phyloP scores from a whole-genome alignment of 176 grass and related monocot species.

The Cocos nucifera region DNA sequence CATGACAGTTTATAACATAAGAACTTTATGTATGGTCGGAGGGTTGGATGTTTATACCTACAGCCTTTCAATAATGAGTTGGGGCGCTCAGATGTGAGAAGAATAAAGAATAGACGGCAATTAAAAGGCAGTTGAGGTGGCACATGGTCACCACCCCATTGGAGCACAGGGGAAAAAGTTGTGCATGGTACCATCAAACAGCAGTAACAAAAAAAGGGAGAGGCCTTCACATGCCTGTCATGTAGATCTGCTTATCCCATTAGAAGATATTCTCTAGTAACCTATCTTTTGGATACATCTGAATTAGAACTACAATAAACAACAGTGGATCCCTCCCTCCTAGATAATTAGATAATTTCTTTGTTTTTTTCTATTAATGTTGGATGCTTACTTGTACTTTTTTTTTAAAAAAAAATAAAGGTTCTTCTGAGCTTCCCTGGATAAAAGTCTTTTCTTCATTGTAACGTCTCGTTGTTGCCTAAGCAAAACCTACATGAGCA shows the following conservation, averaged over 20 bases:
- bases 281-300: too few relatives aligned
- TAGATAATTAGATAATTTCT: too few relatives aligned
- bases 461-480: too few relatives aligned
- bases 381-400: too few relatives aligned
- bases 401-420: too few relatives aligned
- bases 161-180: neutral
- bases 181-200: neutral
- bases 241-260: constrained; percentile 21
- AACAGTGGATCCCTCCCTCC: too few relatives aligned
- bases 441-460: too few relatives aligned
- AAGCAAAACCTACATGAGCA: too few relatives aligned
- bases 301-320: too few relatives aligned
- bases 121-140: neutral
- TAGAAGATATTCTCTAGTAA: constrained; percentile 5
- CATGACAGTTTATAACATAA: neutral
- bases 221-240: constrained; percentile 19
- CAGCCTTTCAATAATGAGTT: constrained; percentile 1
- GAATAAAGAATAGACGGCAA: neutral
- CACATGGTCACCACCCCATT: constrained; percentile 16
- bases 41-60: constrained; percentile 4
- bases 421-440: too few relatives aligned
- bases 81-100: constrained; percentile 1
- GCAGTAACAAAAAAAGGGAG: constrained; percentile 4
- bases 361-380: too few relatives aligned
- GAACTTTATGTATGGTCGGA: neutral